Base-by-base conservation (phyloP, 2,329 filamentous ascomycete species). In the Onygenales sp. region DNA sequence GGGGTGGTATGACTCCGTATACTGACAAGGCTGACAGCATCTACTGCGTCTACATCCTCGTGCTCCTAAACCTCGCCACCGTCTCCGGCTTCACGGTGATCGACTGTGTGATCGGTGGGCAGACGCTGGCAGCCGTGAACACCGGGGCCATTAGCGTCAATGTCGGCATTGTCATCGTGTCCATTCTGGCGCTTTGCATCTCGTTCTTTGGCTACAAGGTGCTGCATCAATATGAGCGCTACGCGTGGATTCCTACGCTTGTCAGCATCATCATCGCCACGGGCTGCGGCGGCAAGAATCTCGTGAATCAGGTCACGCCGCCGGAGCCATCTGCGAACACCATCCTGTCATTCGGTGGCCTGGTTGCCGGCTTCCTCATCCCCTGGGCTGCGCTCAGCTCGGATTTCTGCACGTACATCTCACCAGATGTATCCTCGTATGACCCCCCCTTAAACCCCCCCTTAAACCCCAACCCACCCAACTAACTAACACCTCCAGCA, bases 151-250 rank as follows among this genome's bases (percentile, higher is more conserved):
- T 70, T 56, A 75, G 62, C 47, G 51, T 57, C 7, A 51, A 54
- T 6, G 45, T 54, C 66, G 70, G 70, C 6, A 86, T 87, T 57
- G 73, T 87, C 42, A 78, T 86, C 45, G 77, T 82, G 10, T 80
- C 81, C 1, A 59, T 85, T 27, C 78, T 86, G 37, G 79, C 78
- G 33, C 85, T 81, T 79, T 69, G 74, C 2, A 76, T 87, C 42
- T 83, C 82, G 1, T 83, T 81, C 0, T 86, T 87, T 62, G 85
- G 84, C 0, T 86, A 87, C 63, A 77, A 75, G 52, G 70, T 82
- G 44, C 86, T 88, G 64, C 84, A 87, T 62, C 74, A 78, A 52
- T 88, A 86, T 64, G 83, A 87, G 68, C 76, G 83, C 63, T 80
- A 65, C 56, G 64, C 59, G 11, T 61, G 58, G 59, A 60, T 61